Base-by-base conservation (phyloP, 2,329 filamentous ascomycete genomes). In the Intubia oerlemansii region DNA sequence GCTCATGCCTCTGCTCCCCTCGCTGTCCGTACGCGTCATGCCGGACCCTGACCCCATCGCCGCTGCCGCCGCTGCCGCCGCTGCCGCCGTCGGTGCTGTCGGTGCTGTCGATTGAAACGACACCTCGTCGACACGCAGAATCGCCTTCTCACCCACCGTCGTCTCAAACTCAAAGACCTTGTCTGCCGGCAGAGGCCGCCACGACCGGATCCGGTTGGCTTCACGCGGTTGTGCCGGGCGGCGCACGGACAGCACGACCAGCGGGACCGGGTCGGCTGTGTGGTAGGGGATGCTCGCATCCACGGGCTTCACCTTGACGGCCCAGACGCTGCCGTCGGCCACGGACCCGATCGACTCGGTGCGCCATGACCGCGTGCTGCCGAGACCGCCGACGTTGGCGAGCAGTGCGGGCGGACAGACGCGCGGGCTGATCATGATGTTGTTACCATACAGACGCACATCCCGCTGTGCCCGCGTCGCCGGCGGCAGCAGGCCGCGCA, bases 311-410 rank as follows among this genome's bases (percentile, higher is more conserved):
- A 93, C 66, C 24, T 71, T 64, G 11, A 75, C 81, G 5, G 85
- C 88, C 84, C 85, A 98, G 22, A 95, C 63, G 40, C 66, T 75
- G 46, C 82, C 73, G 34, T 92, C 76, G n/a, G n/a, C n/a, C 38
- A 67, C 70, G 38, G 64, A 68, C 1, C 70, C 81, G 5, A 74
- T 68, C 21, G 73, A 80, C 0, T 70, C 77, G 5, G 92, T 73
- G 46, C 79, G 68, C 81, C 85, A 98, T 23, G 57, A 68, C 51
- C 90, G 64, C 49, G 75, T 85, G 41, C 67, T 71, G 19, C 82
- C 81, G 43, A 92, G 69, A 17, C 85, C 85, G 24, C 88, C 88
- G 9, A 88, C 75, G 48, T 81, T 88, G 29, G 77, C 65, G 18
- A 93, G 54, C 14, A 90, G 73, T 37, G 61, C 65, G 28, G 63